Conservation (phyloP, 164 flowering plant species). For the Cinnamomum chago region DNA sequence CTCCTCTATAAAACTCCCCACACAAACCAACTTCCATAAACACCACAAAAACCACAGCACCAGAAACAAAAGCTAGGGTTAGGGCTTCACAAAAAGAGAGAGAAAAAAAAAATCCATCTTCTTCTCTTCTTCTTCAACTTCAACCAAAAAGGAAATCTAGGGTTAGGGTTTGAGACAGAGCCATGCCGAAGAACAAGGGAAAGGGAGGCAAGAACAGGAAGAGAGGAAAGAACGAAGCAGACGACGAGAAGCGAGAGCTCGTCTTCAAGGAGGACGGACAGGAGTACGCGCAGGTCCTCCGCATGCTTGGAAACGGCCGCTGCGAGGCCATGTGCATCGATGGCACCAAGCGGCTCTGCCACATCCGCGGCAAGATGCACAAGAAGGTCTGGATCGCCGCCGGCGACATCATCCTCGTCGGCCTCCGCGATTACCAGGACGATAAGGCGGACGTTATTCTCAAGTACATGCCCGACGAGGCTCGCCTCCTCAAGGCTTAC, state of each 20-base stretch:
- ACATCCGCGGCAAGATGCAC: constrained; percentile 30
- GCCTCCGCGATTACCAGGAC: constrained; percentile 27
- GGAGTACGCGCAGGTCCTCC: constrained; percentile 29
- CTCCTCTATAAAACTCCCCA: no score
- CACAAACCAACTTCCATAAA: no score
- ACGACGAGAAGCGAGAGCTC: constrained; percentile 28
- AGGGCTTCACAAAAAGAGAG: no score
- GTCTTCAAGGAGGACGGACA: constrained; percentile 32
- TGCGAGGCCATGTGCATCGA: constrained; percentile 57
- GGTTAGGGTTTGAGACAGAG: constrained; percentile 5
- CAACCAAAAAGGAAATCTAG: neutral
- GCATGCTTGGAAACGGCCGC: constrained; percentile 50
- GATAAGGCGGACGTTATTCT: constrained; percentile 28
- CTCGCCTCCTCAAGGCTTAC: constrained; percentile 23
- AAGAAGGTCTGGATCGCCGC: constrained; percentile 31
- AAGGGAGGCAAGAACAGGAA: constrained; percentile 32
- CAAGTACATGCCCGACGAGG: constrained; percentile 31
- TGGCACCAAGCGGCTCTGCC: constrained; percentile 25
- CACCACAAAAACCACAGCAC: no score
- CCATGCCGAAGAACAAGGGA: constrained; percentile 30
- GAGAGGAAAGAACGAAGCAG: constrained; percentile 31
- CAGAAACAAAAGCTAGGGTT: no score
- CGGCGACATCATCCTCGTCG: constrained; percentile 26
- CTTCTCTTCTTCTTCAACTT: no score
- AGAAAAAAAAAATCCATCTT: no score